phyloP scores from a whole-genome alignment of 2,329 filamentous ascomycete species.

The Rutstroemia sp. region DNA sequence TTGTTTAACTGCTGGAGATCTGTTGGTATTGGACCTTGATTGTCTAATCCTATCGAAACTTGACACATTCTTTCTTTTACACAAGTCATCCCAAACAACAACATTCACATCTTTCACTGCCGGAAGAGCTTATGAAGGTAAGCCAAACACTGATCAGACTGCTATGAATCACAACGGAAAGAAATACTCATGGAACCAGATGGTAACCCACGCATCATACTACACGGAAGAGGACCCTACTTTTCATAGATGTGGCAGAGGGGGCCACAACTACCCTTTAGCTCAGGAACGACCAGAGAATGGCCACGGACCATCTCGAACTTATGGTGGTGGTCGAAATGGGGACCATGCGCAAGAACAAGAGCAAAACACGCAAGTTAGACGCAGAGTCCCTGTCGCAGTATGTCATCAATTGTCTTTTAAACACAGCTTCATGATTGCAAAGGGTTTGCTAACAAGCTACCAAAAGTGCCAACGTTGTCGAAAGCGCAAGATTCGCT shows the following conservation, averaged over 20 bases:
- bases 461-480: constrained; percentile 70
- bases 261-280: constrained; percentile 22
- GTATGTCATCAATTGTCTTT: constrained; percentile 28
- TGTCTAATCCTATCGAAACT: constrained; percentile 10
- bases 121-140: constrained; percentile 3
- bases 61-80: constrained; percentile 13
- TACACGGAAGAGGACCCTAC: constrained; percentile 21
- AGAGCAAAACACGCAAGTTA: constrained; percentile 19
- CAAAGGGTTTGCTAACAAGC: background rate
- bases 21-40: constrained; percentile 7
- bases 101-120: background rate
- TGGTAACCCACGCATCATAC: constrained; percentile 17
- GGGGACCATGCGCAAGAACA: constrained; percentile 18
- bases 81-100: constrained; percentile 3
- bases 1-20: constrained; percentile 9
- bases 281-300: constrained; percentile 22
- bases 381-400: constrained; percentile 44
- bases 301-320: constrained; percentile 11
- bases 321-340: constrained; percentile 18
- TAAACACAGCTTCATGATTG: background rate
- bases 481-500: constrained; percentile 89
- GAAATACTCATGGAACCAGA: constrained; percentile 5
- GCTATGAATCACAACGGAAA: background rate
- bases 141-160: background rate
- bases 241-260: constrained; percentile 18